Base-by-base conservation (phyloP, 352 stramenopile genomes). In the Phytophthora cryptogea region DNA sequence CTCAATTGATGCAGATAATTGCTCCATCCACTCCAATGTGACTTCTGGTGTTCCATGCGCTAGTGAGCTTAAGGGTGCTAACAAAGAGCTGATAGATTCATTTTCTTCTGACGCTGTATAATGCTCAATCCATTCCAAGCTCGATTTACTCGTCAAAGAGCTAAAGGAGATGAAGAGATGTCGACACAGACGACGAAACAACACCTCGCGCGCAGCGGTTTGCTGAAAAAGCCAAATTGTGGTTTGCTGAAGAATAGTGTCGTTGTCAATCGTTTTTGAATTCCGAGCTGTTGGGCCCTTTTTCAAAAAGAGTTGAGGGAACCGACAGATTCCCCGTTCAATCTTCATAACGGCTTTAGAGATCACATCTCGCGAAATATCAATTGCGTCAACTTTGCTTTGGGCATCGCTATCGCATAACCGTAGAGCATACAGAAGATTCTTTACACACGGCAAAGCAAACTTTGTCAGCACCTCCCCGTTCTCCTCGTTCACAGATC, bases 391-490 rank as follows among this genome's bases (percentile, higher is more conserved):
- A 17, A 68, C 63, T 2, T 63, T 61, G 14, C 54, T 71, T 26
- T 46, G 54, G 39, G 54, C 53, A 50, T 88, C 73, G 32, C 41
- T 62, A 42, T 89, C 76, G 39, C 81, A 86, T 26, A 91, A 62
- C 23, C 78, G 85, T 17, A 94, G 59, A 2, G 84, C 76, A 30
- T 73, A 68, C 2, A 94, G 59, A 37, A 94, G 81, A 7, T 78
- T 85, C 28, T 88, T 88, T 11, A 90, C 40, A n/a, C 78, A 94
- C 4, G 67, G 60, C 39, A 92, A 30, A 3, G 79, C 86, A 58
- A 86, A 91, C 7, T 58, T 63, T n/a, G 68, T 76, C 16, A 92
- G 70, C 4, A 82, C 52, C 2, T 54, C 37, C 2, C 68, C 67
- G 49, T 88, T 61, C 26, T 92, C 80, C 67, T 89, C 69, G 36